Base-by-base conservation (phyloP, 768 basidiomycete genomes). In the Hericium coralloides region DNA sequence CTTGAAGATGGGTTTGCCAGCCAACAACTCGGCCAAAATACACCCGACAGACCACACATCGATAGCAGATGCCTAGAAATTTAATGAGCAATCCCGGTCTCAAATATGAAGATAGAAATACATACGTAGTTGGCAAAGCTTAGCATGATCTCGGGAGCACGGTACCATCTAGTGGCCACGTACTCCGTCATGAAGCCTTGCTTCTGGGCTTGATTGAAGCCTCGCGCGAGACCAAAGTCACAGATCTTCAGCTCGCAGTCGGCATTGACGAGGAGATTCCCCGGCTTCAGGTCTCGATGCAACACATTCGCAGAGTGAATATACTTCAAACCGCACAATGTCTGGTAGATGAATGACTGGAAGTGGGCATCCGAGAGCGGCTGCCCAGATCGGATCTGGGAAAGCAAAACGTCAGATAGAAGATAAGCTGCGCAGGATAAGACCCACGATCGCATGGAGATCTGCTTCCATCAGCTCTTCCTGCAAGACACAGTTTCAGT, bases 381-480 rank as follows among this genome's bases (percentile, higher is more conserved):
- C 65, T 92, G 90, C 51, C 89, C 87, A 23, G 89, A 92, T 51
- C 89, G 88, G 61, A 88, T 88, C 92, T 87, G 41, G 25, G 26
- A 41, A 55, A 36, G 49, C 53, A 20, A 38, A n/a, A 38, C 17
- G 36, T 53, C 15, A 57, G 55, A 18, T 20, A 51, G 6, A 58
- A 55, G 55, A 52, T 55, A 31, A 31, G 18, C 9, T 20, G 38
- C 26, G 38, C 39, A n/a, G 36, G 39, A 5, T 22, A 8, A 38
- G 18, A 67, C 83, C 71, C 65, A 95, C 94, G 71, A 99, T 99
- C 18, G 97, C 97, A 66, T 98, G 97, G 18, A 99, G 79, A 81
- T 99, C 97, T 55, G 97, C 97, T 69, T 99, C 97, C 97, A 98
- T 99, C 63, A 98, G 83, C 70, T 99, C 97, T 75, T 98, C 95